Evolutionary conservation across 164 flowering plant species (phyloP).

Genomic region (Warburgia ugandensis): DNA sequence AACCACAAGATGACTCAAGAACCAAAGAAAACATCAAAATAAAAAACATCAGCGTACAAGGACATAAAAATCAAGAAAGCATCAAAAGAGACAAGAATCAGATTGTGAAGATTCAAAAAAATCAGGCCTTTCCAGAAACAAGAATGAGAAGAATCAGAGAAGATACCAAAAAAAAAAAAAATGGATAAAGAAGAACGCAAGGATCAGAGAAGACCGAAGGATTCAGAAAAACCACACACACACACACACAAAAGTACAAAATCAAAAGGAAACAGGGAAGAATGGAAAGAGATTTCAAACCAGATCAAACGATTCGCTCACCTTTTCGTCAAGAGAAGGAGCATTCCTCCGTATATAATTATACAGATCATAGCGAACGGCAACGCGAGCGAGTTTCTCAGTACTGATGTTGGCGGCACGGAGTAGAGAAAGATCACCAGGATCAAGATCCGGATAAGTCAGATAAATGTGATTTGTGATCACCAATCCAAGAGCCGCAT

Average conservation of each 20-base stretch:
- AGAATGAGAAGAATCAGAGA: no score
- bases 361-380: slow-evolving; percentile 31
- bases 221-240: no score
- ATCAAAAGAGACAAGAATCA: no score
- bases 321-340: slow-evolving; percentile 45
- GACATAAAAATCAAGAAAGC: no score
- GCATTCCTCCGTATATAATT: slow-evolving; percentile 46
- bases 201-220: background rate
- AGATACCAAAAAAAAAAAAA: background rate
- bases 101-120: no score
- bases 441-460: slow-evolving; percentile 19
- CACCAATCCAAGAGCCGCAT: slow-evolving; percentile 19
- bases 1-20: no score
- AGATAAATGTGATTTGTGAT: slow-evolving; percentile 20
- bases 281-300: no score
- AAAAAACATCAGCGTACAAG: no score
- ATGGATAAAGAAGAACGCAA: background rate
- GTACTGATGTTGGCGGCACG: slow-evolving; percentile 30
- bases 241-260: background rate
- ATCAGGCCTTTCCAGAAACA: no score
- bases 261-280: background rate
- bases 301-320: no score
- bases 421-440: slow-evolving; percentile 20
- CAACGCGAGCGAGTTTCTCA: slow-evolving; percentile 29
- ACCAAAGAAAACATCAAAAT: no score